These are phyloP conservation scores for Beta vulgaris DNA, from an alignment of 148 eudicot species.

Conservation along the genomic window DNA sequence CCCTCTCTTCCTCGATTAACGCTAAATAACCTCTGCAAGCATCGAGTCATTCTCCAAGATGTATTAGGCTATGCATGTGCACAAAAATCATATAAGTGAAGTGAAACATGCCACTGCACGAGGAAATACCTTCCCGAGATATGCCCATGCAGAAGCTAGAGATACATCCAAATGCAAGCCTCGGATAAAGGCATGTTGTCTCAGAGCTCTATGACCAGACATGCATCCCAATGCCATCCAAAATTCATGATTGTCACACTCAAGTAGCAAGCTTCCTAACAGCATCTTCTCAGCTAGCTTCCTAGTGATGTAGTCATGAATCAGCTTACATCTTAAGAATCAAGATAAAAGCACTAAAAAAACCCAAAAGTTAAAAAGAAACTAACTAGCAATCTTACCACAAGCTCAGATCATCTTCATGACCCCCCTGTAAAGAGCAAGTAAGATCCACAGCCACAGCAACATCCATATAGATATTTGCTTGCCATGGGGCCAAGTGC, in stretches of 20 bases:
- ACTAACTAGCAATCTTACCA: slow-evolving; percentile 41
- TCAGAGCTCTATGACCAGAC: slow-evolving; percentile 57
- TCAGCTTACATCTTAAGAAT: neutral
- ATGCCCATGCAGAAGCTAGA: slow-evolving; percentile 97
- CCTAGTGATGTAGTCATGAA: slow-evolving; percentile 45
- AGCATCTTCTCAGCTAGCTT: slow-evolving; percentile 84
- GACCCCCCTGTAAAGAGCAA: slow-evolving; percentile 43
- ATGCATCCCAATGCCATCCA: slow-evolving; percentile 90
- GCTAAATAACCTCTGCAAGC: neutral
- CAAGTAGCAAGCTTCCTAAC: slow-evolving; percentile 83
- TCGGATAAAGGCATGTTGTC: slow-evolving; percentile 85
- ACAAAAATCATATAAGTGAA: neutral
- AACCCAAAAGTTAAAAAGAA: neutral
- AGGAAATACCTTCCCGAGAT: slow-evolving; percentile 82
- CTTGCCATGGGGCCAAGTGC: slow-evolving; percentile 92
- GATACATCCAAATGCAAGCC: slow-evolving; percentile 88
- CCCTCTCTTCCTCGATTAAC: neutral
- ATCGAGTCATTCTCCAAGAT: neutral
- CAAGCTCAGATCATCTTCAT: slow-evolving; percentile 31
- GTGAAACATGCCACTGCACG: neutral
- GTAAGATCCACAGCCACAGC: slow-evolving; percentile 65
- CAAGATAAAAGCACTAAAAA: neutral
- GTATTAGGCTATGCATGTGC: neutral
- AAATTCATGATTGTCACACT: slow-evolving; percentile 74
- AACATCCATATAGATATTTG: slow-evolving; percentile 78